These are phyloP conservation scores for Colletotrichum incanum DNA, from an alignment of 2,329 filamentous ascomycete species.

Conservation along the genomic window DNA sequence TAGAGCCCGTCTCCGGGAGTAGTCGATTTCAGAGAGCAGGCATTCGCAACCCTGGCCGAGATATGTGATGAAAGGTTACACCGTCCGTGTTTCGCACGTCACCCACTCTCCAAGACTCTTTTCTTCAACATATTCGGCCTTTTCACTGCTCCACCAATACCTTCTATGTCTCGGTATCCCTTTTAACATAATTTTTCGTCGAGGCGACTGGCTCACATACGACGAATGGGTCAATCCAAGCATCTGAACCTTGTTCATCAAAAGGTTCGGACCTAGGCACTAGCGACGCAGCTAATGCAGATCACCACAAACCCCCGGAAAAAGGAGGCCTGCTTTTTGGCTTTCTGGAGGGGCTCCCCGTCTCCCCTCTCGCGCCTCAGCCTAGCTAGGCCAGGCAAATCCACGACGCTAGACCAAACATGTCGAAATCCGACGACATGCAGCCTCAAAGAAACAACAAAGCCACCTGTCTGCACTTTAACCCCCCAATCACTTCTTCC, in stretches of 20 bases:
- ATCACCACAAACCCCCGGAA: slow-evolving; percentile 32
- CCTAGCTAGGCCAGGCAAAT: slow-evolving; percentile 9
- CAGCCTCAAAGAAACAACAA: slow-evolving; percentile 24
- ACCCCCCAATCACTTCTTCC: slow-evolving; percentile 2
- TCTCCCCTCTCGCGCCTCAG: not conserved
- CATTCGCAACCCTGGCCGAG: not conserved
- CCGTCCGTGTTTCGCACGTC: not conserved
- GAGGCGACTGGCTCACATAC: slow-evolving; percentile 16
- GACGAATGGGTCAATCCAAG: not conserved
- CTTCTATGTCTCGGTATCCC: not conserved
- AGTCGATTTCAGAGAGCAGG: not conserved
- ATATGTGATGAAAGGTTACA: not conserved
- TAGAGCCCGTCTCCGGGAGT: not conserved
- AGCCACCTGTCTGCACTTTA: slow-evolving; percentile 29
- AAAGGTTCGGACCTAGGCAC: slow-evolving; percentile 15
- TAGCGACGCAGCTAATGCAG: slow-evolving; percentile 38
- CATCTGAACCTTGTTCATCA: not conserved
- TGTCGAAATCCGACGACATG: slow-evolving; percentile 37
- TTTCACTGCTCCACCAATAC: not conserved
- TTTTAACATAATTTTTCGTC: not conserved
- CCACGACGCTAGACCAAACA: slow-evolving; percentile 33
- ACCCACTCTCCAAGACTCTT: not conserved
- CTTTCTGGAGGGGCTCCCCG: slow-evolving; percentile 10
- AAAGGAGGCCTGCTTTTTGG: slow-evolving; percentile 32
- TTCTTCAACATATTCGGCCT: not conserved